These are phyloP conservation scores for Starmerella asiatica DNA, from an alignment of 805 yeast species.

Conservation along the genomic window DNA sequence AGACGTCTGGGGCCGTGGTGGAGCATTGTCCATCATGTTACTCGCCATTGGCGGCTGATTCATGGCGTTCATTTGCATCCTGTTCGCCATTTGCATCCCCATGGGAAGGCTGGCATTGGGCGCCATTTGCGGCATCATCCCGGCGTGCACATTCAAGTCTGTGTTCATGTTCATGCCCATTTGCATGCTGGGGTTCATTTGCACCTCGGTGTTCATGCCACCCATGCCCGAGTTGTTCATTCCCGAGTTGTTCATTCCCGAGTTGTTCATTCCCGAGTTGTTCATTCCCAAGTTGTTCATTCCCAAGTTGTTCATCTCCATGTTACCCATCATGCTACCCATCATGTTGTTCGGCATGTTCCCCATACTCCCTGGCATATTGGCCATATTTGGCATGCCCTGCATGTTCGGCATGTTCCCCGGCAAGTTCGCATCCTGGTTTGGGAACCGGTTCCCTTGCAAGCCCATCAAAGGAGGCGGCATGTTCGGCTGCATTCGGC, in stretches of 20 bases:
- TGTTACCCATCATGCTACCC: neutral
- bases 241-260: neutral
- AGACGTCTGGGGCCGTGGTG: constrained; percentile 16
- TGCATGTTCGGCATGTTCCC: neutral
- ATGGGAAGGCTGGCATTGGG: neutral
- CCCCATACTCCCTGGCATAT: neutral
- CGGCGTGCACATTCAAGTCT: neutral
- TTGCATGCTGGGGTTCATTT: neutral
- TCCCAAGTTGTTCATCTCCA: neutral
- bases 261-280: neutral
- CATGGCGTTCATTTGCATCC: neutral
- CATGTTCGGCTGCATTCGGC: neutral
- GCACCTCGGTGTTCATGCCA: neutral
- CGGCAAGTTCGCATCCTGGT: neutral
- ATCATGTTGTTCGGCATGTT: neutral
- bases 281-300: neutral
- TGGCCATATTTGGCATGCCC: neutral
- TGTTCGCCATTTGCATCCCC: neutral
- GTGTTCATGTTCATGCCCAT: neutral
- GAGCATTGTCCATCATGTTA: too few relatives aligned
- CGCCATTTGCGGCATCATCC: neutral
- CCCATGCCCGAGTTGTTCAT: neutral
- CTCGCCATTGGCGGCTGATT: too few relatives aligned
- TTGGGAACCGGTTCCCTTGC: neutral
- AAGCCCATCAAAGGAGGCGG: too few relatives aligned